Evolutionary conservation across 352 stramenopile genomes (phyloP).

Genomic region (Pythium scleroteichum): DNA sequence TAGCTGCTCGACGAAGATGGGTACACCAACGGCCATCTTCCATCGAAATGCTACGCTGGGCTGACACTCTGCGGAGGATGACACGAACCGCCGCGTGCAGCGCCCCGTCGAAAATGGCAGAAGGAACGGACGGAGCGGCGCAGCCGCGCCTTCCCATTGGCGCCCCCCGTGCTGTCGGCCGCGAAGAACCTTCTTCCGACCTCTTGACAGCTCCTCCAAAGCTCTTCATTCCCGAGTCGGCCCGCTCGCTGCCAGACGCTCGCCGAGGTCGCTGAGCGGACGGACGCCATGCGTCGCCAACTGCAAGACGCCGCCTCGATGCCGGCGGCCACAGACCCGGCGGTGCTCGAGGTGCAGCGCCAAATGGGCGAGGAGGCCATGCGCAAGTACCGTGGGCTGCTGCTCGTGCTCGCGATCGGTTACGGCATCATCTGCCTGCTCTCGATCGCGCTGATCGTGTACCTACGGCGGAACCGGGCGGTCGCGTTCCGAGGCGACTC

Average conservation of each 20-base stretch:
- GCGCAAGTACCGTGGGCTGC: constrained; percentile 18
- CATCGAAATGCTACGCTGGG: constrained; percentile 5
- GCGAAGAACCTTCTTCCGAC: not conserved
- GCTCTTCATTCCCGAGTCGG: not conserved
- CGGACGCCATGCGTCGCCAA: constrained; percentile 5
- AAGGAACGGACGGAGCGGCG: not conserved
- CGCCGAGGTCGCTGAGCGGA: not conserved
- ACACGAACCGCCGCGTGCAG: not conserved
- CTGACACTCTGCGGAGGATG: not conserved
- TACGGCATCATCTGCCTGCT: constrained; percentile 26
- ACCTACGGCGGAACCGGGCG: constrained; percentile 52
- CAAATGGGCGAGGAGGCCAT: constrained; percentile 5
- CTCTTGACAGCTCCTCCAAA: not conserved
- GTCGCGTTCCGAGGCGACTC: constrained; percentile 55
- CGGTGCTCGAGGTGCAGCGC: constrained; percentile 4
- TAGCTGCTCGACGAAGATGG: constrained; percentile 13
- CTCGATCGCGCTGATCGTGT: constrained; percentile 34
- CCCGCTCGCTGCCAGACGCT: too few species aligned
- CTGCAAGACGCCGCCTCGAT: constrained; percentile 1
- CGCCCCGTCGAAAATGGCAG: not conserved
- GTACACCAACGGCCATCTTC: constrained; percentile 5
- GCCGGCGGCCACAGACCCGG: not conserved
- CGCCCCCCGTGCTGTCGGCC: not conserved
- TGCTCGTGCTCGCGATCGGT: constrained; percentile 20
- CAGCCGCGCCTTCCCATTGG: not conserved